These are phyloP conservation scores for Ceratocystis colombiana DNA, from an alignment of 2,329 filamentous ascomycete species.

Conservation along the genomic window DNA sequence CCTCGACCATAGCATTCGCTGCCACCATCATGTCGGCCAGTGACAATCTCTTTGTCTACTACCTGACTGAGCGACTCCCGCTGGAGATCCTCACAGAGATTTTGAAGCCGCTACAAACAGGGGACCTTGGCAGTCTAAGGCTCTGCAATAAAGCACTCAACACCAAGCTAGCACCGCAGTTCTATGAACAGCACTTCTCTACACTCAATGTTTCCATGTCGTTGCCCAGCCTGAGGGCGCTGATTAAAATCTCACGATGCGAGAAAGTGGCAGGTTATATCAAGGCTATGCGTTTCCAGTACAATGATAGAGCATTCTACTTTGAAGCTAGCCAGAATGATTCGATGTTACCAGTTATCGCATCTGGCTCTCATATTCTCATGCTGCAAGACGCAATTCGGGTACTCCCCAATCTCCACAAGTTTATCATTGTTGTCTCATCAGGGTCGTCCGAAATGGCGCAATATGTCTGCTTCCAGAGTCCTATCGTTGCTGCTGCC, in stretches of 20 bases:
- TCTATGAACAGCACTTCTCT: not conserved
- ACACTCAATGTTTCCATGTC: not conserved
- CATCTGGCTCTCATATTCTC: not conserved
- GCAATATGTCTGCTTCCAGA: not conserved
- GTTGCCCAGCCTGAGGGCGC: not conserved
- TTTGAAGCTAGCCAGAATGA: not conserved
- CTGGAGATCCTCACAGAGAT: not conserved
- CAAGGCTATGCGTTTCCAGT: not conserved
- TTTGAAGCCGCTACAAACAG: not conserved
- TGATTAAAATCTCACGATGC: not conserved
- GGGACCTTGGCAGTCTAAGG: not conserved
- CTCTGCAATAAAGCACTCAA: not conserved
- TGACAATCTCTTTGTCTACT: not conserved
- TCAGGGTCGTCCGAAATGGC: not conserved
- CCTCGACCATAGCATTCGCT: not conserved
- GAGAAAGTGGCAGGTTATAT: not conserved
- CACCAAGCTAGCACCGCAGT: not conserved
- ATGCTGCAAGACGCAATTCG: not conserved
- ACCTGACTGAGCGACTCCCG: not conserved
- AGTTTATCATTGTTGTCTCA: not conserved
- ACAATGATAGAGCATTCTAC: not conserved
- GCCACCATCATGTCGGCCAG: not conserved
- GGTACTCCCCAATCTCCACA: not conserved
- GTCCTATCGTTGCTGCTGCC: slow-evolving; percentile 12
- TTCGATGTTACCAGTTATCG: not conserved